Percentiles rank a stretch among this genome's conserved stretches.
Conservation (phyloP, 805 yeast species). For the Candida khao-thaluensis region DNA sequence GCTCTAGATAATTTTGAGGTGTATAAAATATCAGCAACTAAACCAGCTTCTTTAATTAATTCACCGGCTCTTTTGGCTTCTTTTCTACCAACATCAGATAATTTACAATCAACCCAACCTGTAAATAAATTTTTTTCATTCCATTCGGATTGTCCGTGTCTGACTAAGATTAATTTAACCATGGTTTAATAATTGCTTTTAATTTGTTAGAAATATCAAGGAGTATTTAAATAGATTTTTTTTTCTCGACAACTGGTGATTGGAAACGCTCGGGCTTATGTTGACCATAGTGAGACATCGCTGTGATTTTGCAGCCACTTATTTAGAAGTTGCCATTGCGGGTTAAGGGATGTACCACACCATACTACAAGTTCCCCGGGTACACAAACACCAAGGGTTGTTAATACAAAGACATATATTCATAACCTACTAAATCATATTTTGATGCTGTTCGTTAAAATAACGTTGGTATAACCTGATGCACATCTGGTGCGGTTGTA, state of each 20-base stretch:
- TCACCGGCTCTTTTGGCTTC: constrained; percentile 96
- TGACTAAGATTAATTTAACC: constrained; percentile 80
- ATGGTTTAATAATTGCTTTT: constrained; percentile 23
- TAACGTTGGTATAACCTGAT: too few relatives aligned
- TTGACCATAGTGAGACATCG: constrained; percentile 9
- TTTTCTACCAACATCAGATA: constrained; percentile 78
- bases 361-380: too few relatives aligned
- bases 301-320: constrained; percentile 4
- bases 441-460: too few relatives aligned
- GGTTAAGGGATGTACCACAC: too few relatives aligned
- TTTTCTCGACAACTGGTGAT: constrained; percentile 17
- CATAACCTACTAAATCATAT: too few relatives aligned
- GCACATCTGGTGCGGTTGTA: not conserved
- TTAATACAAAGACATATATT: too few relatives aligned
- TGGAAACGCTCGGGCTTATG: constrained; percentile 15
- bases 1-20: constrained; percentile 93
- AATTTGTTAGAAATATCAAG: constrained; percentile 4
- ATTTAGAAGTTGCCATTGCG: not conserved
- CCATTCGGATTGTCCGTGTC: constrained; percentile 99
- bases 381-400: too few relatives aligned
- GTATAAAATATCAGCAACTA: constrained; percentile 83
- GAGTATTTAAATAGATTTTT: constrained; percentile 5
- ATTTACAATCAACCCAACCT: constrained; percentile 96
- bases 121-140: constrained; percentile 96
- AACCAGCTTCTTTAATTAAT: constrained; percentile 80